A percentile compares a stretch with the other conserved stretches of the same genome.
Conservation (phyloP, 2,329 filamentous ascomycete species). For the Penicillium verrucosum region DNA sequence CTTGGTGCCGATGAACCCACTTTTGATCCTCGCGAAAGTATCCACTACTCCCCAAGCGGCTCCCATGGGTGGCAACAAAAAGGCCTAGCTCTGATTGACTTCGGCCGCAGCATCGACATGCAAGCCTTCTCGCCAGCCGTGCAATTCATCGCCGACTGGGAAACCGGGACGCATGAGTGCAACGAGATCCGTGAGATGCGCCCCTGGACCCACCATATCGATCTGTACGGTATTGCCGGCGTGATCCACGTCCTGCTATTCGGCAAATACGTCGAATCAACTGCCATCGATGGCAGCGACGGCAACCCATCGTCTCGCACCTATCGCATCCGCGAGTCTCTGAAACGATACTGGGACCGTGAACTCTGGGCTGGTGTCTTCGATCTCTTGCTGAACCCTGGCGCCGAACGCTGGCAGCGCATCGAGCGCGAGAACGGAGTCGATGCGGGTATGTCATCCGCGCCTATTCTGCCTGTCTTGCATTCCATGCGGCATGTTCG, state of each 20-base stretch:
- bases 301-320: slow-evolving; percentile 41
- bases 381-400: slow-evolving; percentile 79
- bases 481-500: slow-evolving; percentile 66
- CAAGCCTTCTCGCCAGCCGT: slow-evolving; percentile 71
- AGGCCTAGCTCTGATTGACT: slow-evolving; percentile 86
- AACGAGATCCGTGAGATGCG: slow-evolving; percentile 91
- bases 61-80: slow-evolving; percentile 73
- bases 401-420: slow-evolving; percentile 55
- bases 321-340: slow-evolving; percentile 74
- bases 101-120: slow-evolving; percentile 94
- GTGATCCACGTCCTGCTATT: slow-evolving; percentile 87
- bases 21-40: slow-evolving; percentile 29
- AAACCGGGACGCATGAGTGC: slow-evolving; percentile 81
- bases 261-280: slow-evolving; percentile 88
- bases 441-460: background rate
- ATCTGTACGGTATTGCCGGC: slow-evolving; percentile 89
- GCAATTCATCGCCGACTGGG: slow-evolving; percentile 94
- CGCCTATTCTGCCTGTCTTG: slow-evolving; percentile 65
- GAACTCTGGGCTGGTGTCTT: slow-evolving; percentile 85
- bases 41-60: slow-evolving; percentile 70
- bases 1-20: slow-evolving; percentile 20
- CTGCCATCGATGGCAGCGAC: slow-evolving; percentile 32
- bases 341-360: slow-evolving; percentile 96
- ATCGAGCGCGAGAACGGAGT: slow-evolving; percentile 49
- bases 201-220: slow-evolving; percentile 96